Evolutionary conservation across 441 rosid species (phyloP), one percentile per base, ranked within the genome.

Genomic region (Flueggea neowawraea): DNA sequence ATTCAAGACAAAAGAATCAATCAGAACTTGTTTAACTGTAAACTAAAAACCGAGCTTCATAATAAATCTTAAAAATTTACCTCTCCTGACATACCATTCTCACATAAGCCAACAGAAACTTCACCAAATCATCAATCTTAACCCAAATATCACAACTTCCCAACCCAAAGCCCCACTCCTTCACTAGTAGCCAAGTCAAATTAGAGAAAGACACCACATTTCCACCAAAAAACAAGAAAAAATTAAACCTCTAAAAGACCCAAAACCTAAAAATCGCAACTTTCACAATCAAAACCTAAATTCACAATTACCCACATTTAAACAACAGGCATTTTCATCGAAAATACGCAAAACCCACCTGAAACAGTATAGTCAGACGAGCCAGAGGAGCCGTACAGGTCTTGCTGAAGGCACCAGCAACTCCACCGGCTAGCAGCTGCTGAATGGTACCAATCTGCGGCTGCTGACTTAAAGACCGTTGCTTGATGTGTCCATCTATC

Each of bases 381-480:
- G 91, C 89, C 1, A 92, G 88, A 73, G 98, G 98, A 14, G 98
- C 97, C 3, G 98, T 92, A 51, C 95, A 89, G 6, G 98, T 92
- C 76, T 92, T 89, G 82, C 91, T 77, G 57, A 92, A 80, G 28
- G 96, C 98, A 16, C 98, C 98, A 6, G 97, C 96, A 59, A 90
- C 63, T 54, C 98, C 98, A 41, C 98, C 98, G 5, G 98, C 94
- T 5, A 90, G 60, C 44, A 92, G 78, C 66, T 82, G 86, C 39
- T 75, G 80, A 4, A 86, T 54, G 10, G 86, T 73, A 15, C 91
- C 96, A 13, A 86, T 54, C 67, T 80, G 83, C 12, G 75, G 55
- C 50, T 84, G 85, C 49, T 66, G 80, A 54, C 66, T 73, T 47
- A 36, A 36, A 36, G 7, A 5, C 9, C 41, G 2, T 0, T 1